Conservation (phyloP, 2,329 filamentous ascomycete species). For the Macroventuria anomochaeta region DNA sequence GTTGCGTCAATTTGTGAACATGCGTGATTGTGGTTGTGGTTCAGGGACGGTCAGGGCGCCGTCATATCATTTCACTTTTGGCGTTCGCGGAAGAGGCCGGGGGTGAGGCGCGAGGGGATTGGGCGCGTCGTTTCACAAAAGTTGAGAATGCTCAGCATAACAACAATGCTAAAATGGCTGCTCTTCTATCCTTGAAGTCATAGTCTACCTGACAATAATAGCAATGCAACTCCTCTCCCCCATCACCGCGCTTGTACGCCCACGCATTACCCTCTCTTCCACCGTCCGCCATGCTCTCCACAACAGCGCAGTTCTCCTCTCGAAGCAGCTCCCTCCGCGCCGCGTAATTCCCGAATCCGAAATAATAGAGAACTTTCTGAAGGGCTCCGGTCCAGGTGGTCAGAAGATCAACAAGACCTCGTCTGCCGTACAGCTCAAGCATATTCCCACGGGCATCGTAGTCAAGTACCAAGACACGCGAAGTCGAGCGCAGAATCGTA, state of each 20-base stretch:
- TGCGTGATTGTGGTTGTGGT: not conserved
- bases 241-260: conserved; percentile 10
- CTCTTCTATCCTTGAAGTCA: not conserved
- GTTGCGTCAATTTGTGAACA: conserved; percentile 1
- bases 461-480: conserved; percentile 94
- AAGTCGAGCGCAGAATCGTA: conserved; percentile 84
- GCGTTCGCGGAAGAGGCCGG: conserved; percentile 16
- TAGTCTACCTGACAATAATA: not conserved
- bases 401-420: conserved; percentile 99
- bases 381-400: conserved; percentile 89
- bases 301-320: conserved; percentile 11
- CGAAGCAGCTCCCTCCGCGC: conserved; percentile 66
- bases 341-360: conserved; percentile 78
- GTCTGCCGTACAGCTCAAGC: conserved; percentile 90
- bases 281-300: conserved; percentile 13
- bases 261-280: conserved; percentile 27
- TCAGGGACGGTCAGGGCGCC: conserved; percentile 6
- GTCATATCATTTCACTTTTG: conserved; percentile 19
- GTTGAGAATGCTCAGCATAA: not conserved
- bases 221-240: conserved; percentile 19
- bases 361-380: conserved; percentile 84
- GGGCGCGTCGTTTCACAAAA: conserved; percentile 8
- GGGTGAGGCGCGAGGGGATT: conserved; percentile 17
- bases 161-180: not conserved
- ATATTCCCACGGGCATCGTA: conserved; percentile 87